phyloP scores from a whole-genome alignment of 306 rosid species.

The Quercus glauca region DNA sequence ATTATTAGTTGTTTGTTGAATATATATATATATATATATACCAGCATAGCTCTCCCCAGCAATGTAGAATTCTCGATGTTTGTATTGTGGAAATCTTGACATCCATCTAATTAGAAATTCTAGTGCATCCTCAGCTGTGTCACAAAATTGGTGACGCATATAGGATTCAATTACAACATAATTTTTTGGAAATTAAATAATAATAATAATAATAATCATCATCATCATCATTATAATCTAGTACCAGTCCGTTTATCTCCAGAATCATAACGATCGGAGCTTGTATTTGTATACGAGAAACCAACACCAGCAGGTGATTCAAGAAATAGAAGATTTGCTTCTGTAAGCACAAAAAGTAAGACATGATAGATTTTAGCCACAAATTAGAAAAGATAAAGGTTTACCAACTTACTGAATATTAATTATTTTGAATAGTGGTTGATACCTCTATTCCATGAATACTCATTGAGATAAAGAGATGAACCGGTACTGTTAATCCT shows the following conservation, averaged over 20 bases:
- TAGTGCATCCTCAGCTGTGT: slow-evolving; percentile 78
- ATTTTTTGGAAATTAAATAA: neutral
- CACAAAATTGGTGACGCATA: slow-evolving; percentile 5
- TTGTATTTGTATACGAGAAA: slow-evolving; percentile 80
- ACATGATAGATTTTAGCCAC: neutral
- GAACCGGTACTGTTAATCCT: slow-evolving; percentile 55
- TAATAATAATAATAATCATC: neutral
- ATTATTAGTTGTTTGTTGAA: neutral
- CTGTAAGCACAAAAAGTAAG: slow-evolving; percentile 30
- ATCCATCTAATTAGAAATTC: slow-evolving; percentile 62
- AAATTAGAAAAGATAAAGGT: neutral
- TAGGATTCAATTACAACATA: neutral
- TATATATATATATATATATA: slow-evolving; percentile 1
- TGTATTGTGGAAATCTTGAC: slow-evolving; percentile 74
- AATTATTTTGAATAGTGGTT: neutral
- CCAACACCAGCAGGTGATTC: slow-evolving; percentile 97
- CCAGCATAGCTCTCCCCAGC: slow-evolving; percentile 95
- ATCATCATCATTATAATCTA: neutral
- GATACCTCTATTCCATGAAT: slow-evolving; percentile 78
- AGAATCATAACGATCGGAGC: slow-evolving; percentile 54
- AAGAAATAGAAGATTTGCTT: slow-evolving; percentile 74
- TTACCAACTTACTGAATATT: neutral
- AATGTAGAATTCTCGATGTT: slow-evolving; percentile 68
- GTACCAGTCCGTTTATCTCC: slow-evolving; percentile 80
- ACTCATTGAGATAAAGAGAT: slow-evolving; percentile 63